phyloP scores from a whole-genome alignment of 1,139 yeast species.

The Kodamaea arcana region DNA sequence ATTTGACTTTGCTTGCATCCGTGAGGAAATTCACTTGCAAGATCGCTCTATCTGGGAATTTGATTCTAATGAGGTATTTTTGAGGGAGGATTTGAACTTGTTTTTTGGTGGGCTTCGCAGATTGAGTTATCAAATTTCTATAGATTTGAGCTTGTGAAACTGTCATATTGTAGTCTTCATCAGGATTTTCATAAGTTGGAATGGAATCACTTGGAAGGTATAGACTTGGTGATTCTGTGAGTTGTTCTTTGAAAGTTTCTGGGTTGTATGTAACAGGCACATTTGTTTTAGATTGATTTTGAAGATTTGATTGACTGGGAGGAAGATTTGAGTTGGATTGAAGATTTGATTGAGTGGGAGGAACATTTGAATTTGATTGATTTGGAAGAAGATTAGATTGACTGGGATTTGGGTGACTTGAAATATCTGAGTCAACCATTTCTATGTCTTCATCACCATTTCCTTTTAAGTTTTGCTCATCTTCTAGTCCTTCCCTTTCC shows the following conservation, averaged over 20 bases:
- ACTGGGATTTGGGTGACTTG: not conserved
- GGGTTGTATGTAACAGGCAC: not conserved
- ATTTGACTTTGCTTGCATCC: slow-evolving; percentile 31
- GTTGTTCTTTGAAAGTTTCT: not conserved
- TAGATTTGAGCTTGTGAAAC: slow-evolving; percentile 52
- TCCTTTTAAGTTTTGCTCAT: slow-evolving; percentile 1
- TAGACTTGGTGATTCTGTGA: slow-evolving; percentile 17
- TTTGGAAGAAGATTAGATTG: not conserved
- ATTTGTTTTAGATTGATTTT: not conserved
- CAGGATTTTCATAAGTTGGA: slow-evolving; percentile 37
- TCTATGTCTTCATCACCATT: slow-evolving; percentile 2
- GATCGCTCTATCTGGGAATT: slow-evolving; percentile 51
- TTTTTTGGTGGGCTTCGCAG: slow-evolving; percentile 28
- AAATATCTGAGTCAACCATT: not conserved
- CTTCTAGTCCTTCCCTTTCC: slow-evolving; percentile 3
- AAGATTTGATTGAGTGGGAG: not conserved
- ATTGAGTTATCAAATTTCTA: slow-evolving; percentile 41
- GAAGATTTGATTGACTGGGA: not conserved
- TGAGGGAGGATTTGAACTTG: slow-evolving; percentile 1
- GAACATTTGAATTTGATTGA: not conserved
- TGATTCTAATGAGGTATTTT: slow-evolving; percentile 39
- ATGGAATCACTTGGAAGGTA: slow-evolving; percentile 14
- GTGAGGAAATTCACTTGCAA: slow-evolving; percentile 46
- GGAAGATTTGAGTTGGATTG: not conserved
- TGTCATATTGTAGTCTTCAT: slow-evolving; percentile 47